These are phyloP conservation scores for Trichocomaceae sp. DNA, from an alignment of 2,329 filamentous ascomycete genomes.

Conservation along the genomic window DNA sequence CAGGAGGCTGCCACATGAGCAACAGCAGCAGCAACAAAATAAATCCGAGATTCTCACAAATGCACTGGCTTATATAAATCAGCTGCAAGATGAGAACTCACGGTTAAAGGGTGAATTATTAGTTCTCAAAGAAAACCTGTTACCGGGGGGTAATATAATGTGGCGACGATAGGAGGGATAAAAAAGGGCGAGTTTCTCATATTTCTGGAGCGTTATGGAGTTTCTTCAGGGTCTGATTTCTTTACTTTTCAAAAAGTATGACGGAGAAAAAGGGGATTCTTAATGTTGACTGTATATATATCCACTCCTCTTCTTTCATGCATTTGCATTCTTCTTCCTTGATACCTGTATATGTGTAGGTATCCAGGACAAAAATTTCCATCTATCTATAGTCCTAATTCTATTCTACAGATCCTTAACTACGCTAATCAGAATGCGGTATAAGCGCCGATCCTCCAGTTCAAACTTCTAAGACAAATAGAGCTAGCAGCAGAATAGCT, in stretches of 20 bases:
- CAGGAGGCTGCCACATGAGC: not conserved
- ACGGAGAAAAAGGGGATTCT: not conserved
- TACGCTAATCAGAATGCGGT: too few relatives aligned
- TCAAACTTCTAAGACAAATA: too few relatives aligned
- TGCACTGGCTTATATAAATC: slow-evolving; percentile 12
- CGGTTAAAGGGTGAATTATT: slow-evolving; percentile 11
- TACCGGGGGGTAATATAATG: slow-evolving; percentile 12
- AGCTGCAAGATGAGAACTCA: slow-evolving; percentile 13
- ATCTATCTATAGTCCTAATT: not conserved
- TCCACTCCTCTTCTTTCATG: not conserved
- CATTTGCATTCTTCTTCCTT: not conserved
- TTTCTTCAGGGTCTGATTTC: not conserved
- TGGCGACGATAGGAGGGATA: slow-evolving; percentile 7
- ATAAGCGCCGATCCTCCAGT: too few relatives aligned
- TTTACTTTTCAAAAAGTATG: not conserved
- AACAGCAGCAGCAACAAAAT: slow-evolving; percentile 13
- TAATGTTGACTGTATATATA: not conserved
- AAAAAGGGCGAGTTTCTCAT: not conserved
- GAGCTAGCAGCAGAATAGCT: too few relatives aligned
- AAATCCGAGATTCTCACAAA: slow-evolving; percentile 15
- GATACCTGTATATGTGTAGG: not conserved
- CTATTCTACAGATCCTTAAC: too few relatives aligned
- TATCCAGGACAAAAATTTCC: not conserved
- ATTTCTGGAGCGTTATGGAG: not conserved
- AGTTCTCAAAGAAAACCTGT: slow-evolving; percentile 12